phyloP scores from a whole-genome alignment of 306 rosid genomes.

The Malus asiatica region DNA sequence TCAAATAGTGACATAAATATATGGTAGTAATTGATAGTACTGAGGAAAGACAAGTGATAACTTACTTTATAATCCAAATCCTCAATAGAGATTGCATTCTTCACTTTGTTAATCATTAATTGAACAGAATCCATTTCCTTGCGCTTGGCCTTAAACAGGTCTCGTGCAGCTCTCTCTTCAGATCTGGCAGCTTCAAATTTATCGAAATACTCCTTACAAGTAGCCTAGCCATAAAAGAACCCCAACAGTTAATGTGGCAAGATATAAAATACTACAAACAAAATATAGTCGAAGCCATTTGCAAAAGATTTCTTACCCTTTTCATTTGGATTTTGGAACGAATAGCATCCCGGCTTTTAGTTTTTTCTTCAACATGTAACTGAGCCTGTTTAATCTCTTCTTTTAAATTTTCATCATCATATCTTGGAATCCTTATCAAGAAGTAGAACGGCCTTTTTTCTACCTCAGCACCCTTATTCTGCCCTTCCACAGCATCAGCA shows the following conservation, averaged over 20 bases:
- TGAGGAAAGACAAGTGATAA: background rate
- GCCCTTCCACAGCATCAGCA: conserved; percentile 35
- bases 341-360: conserved; percentile 48
- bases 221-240: conserved; percentile 43
- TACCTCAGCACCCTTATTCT: conserved; percentile 39
- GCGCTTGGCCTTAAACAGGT: conserved; percentile 51
- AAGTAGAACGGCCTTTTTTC: conserved; percentile 55
- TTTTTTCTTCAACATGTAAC: conserved; percentile 49
- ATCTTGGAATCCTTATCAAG: conserved; percentile 59
- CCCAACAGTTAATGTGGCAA: conserved; percentile 14
- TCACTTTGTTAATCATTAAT: conserved; percentile 45
- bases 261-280: conserved; percentile 4
- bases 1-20: conserved; percentile 7
- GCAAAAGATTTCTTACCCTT: conserved; percentile 36
- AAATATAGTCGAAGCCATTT: background rate
- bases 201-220: conserved; percentile 31
- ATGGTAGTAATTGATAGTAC: background rate
- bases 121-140: conserved; percentile 72
- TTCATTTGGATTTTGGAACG: conserved; percentile 41
- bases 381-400: conserved; percentile 48
- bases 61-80: conserved; percentile 68
- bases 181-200: conserved; percentile 44
- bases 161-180: conserved; percentile 53
- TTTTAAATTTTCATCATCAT: conserved; percentile 49
- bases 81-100: conserved; percentile 57